phyloP scores from a whole-genome alignment of 768 basidiomycete genomes.

The Termitomyces sp. region DNA sequence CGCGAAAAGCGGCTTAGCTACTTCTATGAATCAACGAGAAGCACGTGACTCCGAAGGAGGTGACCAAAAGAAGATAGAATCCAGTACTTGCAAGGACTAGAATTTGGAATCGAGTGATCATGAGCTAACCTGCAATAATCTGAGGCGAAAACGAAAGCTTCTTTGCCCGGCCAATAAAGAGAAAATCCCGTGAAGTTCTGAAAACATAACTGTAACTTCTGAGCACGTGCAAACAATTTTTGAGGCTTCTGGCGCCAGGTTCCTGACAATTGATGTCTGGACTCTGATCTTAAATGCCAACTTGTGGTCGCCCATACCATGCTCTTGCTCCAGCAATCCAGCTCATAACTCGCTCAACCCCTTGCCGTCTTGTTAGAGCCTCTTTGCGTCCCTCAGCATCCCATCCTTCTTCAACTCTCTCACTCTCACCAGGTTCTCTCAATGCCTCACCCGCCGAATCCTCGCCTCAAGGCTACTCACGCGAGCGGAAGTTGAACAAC shows the following conservation, averaged over 20 bases:
- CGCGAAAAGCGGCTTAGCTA: too few species aligned
- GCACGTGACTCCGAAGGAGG: too few species aligned
- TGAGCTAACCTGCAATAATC: too few species aligned
- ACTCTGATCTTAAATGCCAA: conserved; percentile 20
- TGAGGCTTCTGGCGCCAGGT: not conserved
- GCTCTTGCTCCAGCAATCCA: conserved; percentile 14
- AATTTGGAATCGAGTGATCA: too few species aligned
- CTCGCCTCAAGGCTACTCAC: conserved; percentile 8
- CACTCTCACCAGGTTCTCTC: conserved; percentile 4
- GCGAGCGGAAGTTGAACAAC: conserved; percentile 17
- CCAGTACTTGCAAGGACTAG: too few species aligned
- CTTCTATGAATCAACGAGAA: too few species aligned
- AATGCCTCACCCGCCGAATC: conserved; percentile 1
- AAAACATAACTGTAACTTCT: too few species aligned
- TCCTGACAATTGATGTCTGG: not conserved
- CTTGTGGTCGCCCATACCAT: conserved; percentile 15
- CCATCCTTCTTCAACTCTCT: conserved; percentile 8
- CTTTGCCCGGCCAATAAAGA: too few species aligned
- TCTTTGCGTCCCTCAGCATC: conserved; percentile 4
- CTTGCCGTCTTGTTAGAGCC: not conserved
- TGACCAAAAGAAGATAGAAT: too few species aligned
- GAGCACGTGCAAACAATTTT: conserved; percentile 10
- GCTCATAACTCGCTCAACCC: conserved; percentile 10
- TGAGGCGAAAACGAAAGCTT: too few species aligned
- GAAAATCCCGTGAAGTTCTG: too few species aligned